Conservation (phyloP, 73 alveolate genomes). For the Blepharisma stoltei region DNA sequence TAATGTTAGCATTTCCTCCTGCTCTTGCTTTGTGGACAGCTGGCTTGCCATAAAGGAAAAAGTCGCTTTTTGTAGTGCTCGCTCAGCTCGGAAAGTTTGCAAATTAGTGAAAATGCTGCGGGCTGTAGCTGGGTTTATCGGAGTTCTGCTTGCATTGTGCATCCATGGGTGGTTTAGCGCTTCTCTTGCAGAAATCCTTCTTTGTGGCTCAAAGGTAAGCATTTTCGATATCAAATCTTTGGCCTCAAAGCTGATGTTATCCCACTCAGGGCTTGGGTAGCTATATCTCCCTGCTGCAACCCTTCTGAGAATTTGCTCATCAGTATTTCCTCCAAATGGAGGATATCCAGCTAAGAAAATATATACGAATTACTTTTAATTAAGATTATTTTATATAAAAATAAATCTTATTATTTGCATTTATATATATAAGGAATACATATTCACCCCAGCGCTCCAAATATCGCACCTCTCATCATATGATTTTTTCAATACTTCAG, state of each 20-base stretch:
- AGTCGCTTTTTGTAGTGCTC: conserved; percentile 31
- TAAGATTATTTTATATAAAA: too few species aligned
- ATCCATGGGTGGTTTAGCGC: conserved; percentile 46
- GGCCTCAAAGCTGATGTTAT: conserved; percentile 40
- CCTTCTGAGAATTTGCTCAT: conserved; percentile 48
- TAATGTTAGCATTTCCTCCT: conserved; percentile 42
- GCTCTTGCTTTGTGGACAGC: conserved; percentile 57
- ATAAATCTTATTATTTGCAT: too few species aligned
- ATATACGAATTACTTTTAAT: too few species aligned
- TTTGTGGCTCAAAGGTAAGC: conserved; percentile 38
- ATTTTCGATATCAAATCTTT: conserved; percentile 55
- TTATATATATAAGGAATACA: conserved; percentile 45
- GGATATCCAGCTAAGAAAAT: conserved; percentile 65
- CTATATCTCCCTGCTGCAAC: conserved; percentile 50
- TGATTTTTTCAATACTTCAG: conserved; percentile 64
- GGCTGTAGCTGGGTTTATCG: conserved; percentile 1
- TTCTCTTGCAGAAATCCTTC: conserved; percentile 47
- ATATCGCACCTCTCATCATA: conserved; percentile 67
- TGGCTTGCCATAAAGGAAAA: conserved; percentile 54
- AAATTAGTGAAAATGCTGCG: conserved; percentile 15
- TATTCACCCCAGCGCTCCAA: conserved; percentile 72
- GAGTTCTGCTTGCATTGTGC: conserved; percentile 15
- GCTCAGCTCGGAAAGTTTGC: conserved; percentile 9
- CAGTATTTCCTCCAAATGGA: conserved; percentile 66
- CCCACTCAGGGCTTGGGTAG: conserved; percentile 57